phyloP scores from a whole-genome alignment of 2,329 filamentous ascomycete genomes.

The Colletotrichum australisinense region DNA sequence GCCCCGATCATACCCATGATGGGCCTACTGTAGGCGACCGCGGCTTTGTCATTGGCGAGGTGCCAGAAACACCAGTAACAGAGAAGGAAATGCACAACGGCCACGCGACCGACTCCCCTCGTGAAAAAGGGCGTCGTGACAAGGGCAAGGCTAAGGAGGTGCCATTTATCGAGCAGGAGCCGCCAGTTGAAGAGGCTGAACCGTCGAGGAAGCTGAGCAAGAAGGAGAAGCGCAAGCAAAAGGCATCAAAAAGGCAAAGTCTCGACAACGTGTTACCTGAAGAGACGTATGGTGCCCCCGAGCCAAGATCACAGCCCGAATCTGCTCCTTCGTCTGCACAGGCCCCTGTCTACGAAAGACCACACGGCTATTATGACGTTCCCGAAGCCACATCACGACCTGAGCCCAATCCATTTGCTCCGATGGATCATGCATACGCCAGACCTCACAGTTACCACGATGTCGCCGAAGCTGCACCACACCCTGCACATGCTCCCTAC shows the following conservation, averaged over 20 bases:
- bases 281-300: not conserved
- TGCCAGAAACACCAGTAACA: slow-evolving; percentile 50
- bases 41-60: slow-evolving; percentile 61
- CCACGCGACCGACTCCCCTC: slow-evolving; percentile 43
- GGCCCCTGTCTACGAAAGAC: slow-evolving; percentile 1
- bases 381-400: not conserved
- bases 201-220: slow-evolving; percentile 52
- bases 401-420: not conserved
- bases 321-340: not conserved
- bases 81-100: slow-evolving; percentile 5
- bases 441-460: not conserved
- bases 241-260: slow-evolving; percentile 50
- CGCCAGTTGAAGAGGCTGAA: slow-evolving; percentile 34
- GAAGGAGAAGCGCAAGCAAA: slow-evolving; percentile 61
- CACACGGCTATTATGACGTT: slow-evolving; percentile 10
- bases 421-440: not conserved
- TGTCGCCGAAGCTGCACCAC: not conserved
- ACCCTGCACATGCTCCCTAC: not conserved
- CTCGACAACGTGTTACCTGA: slow-evolving; percentile 37
- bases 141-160: slow-evolving; percentile 40
- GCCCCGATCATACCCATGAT: slow-evolving; percentile 46
- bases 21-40: slow-evolving; percentile 44
- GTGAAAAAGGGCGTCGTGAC: slow-evolving; percentile 37
- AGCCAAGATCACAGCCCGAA: not conserved
- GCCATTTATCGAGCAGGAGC: slow-evolving; percentile 14